Evolutionary conservation across 208 protist species (phyloP), one percentile per base, ranked within the genome.

Genomic region (Trypanosoma conorhini): DNA sequence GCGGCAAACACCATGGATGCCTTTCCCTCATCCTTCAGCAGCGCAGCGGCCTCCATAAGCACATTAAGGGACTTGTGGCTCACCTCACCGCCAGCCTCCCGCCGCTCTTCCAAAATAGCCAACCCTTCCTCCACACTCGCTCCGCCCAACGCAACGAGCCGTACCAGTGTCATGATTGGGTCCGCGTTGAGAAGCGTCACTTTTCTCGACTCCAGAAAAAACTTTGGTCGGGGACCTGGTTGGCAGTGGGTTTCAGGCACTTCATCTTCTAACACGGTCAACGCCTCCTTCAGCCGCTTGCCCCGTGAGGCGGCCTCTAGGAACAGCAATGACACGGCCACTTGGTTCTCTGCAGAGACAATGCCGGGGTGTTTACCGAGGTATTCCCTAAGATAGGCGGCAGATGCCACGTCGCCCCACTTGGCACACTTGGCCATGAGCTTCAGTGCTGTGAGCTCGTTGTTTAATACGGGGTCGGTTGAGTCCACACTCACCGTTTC

Each of bases 361-460:
- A 94, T 66, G 15, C 54, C 50, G 50, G 78, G 46, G 35, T 67
- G 33, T 15, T 63, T 42, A 17, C 22, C 24, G 24, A 93, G 48
- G 64, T 91, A 93, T 22, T 54, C 42, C 24, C 75, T 62, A 51
- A 93, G 40, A 60, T 83, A 83, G 9, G 52, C 56, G 17, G 86
- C 83, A 1, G 86, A 68, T 10, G 33, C 75, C 22, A 76, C 77
- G 57, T 93, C 88, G 15, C 73, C 76, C 73, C 80, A 83, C 40
- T 80, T 74, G 24, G 86, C 79, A 68, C 91, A 96, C 79, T 96
- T 93, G 10, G 84, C 80, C 33, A 93, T 68, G n/a, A 96, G 79
- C 26, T 85, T 85, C 56, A 95, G 79, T 38, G 82, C 66, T 0
- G 90, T 95, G 0, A 79, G 62, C 62, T 93, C 90, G 70, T 81